Evolutionary conservation across 495 filamentous ascomycete species (phyloP).

Genomic region (Evernia prunastri): DNA sequence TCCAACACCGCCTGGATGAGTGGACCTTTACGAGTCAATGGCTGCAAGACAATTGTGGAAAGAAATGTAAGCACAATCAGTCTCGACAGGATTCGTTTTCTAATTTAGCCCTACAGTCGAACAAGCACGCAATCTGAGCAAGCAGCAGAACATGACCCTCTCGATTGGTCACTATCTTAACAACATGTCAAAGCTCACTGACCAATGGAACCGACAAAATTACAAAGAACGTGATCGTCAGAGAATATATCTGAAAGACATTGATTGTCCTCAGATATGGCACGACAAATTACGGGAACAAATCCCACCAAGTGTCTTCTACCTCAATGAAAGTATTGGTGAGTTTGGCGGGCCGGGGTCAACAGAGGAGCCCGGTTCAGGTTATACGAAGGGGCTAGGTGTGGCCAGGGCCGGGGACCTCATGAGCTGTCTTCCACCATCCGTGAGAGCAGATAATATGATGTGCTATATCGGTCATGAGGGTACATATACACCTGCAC

Average conservation of each 20-base stretch:
- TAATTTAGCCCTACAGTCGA: conserved; percentile 40
- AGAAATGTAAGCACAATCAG: conserved; percentile 55
- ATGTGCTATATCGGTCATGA: conserved; percentile 99
- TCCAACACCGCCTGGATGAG: conserved; percentile 57
- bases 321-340: conserved; percentile 72
- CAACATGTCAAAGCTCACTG: conserved; percentile 68
- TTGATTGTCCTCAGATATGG: conserved; percentile 86
- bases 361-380: conserved; percentile 31
- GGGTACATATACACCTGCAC: conserved; percentile 92
- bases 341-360: conserved; percentile 46
- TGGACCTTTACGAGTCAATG: conserved; percentile 73
- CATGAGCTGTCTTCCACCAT: conserved; percentile 82
- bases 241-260: conserved; percentile 89
- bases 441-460: conserved; percentile 87
- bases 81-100: conserved; percentile 4
- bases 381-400: conserved; percentile 35
- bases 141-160: conserved; percentile 63
- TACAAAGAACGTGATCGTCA: conserved; percentile 67
- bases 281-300: conserved; percentile 65
- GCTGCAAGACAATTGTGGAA: conserved; percentile 64
- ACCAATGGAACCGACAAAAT: conserved; percentile 61
- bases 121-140: conserved; percentile 66
- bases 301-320: conserved; percentile 74
- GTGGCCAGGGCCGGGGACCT: conserved; percentile 72
- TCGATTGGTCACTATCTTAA: conserved; percentile 83